These are phyloP conservation scores for Fusarium sacchari DNA, from an alignment of 2,329 filamentous ascomycete genomes.

Conservation along the genomic window DNA sequence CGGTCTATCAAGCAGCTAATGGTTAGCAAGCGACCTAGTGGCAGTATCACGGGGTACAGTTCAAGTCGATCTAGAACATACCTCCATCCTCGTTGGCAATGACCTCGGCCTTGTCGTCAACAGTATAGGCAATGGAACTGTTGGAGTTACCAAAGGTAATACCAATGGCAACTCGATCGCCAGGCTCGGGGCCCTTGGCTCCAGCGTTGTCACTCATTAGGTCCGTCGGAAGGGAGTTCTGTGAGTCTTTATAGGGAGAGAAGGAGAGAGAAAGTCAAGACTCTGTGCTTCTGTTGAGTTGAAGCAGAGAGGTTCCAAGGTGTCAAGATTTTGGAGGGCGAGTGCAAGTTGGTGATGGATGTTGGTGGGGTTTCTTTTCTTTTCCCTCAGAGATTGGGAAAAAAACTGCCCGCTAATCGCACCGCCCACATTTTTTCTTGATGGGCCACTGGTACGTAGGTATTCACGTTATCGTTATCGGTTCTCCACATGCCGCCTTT, in stretches of 20 bases:
- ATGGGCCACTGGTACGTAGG: conserved; percentile 35
- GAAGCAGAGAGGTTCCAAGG: conserved; percentile 17
- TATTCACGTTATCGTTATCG: conserved; percentile 32
- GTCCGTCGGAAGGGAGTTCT: conserved; percentile 16
- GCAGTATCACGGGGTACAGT: neutral
- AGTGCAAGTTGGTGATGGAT: conserved; percentile 25
- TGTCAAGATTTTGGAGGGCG: conserved; percentile 39
- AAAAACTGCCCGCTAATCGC: conserved; percentile 44
- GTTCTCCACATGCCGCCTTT: conserved; percentile 20
- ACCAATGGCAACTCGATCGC: conserved; percentile 81
- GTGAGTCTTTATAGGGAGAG: neutral
- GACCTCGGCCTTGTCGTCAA: conserved; percentile 94
- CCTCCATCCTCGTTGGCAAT: conserved; percentile 99
- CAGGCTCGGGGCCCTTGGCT: conserved; percentile 60
- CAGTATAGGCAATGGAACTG: conserved; percentile 94
- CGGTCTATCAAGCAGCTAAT: conserved; percentile 70
- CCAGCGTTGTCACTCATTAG: conserved; percentile 60
- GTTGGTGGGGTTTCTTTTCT: conserved; percentile 41
- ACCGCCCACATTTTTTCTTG: conserved; percentile 37
- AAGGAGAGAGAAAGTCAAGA: conserved; percentile 11
- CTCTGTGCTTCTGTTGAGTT: conserved; percentile 19
- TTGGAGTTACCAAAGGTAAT: conserved; percentile 98
- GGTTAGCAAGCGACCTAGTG: conserved; percentile 11
- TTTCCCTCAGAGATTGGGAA: conserved; percentile 37
- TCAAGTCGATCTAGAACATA: conserved; percentile 53